Conservation (phyloP, 805 yeast genomes). For the Sugiyamaella valdiviana region DNA sequence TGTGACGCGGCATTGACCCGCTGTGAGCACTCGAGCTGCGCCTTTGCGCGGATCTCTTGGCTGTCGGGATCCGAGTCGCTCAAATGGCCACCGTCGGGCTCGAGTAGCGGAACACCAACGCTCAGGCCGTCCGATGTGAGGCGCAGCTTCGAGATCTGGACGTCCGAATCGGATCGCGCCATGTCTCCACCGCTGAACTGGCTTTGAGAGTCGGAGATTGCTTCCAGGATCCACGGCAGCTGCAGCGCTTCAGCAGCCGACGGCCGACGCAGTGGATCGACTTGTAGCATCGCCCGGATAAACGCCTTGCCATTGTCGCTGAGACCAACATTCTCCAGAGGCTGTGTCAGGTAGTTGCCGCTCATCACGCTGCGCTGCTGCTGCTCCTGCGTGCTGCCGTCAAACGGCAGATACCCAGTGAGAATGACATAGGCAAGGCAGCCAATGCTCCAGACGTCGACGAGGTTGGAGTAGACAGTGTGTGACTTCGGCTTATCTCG, state of each 20-base stretch:
- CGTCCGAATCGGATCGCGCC: background rate
- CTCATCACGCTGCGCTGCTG: constrained; percentile 66
- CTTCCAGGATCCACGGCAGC: constrained; percentile 69
- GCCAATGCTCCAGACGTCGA: constrained; percentile 97
- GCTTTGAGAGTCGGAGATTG: constrained; percentile 6
- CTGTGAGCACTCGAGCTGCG: constrained; percentile 17
- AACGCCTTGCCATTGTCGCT: constrained; percentile 69
- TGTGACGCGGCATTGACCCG: constrained; percentile 8
- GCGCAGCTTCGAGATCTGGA: background rate
- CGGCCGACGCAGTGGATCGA: constrained; percentile 65
- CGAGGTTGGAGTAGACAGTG: constrained; percentile 67
- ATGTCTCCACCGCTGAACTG: background rate
- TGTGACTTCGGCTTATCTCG: constrained; percentile 24
- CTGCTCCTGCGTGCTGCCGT: constrained; percentile 85
- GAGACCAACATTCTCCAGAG: constrained; percentile 55
- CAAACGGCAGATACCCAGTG: constrained; percentile 92
- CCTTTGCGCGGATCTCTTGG: constrained; percentile 25
- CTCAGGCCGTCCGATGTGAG: background rate
- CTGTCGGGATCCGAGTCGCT: constrained; percentile 18
- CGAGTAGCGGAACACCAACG: background rate
- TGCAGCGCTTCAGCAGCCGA: constrained; percentile 69
- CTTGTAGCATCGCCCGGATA: constrained; percentile 61
- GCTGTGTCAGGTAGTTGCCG: constrained; percentile 58
- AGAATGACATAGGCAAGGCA: constrained; percentile 86
- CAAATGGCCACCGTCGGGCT: constrained; percentile 2